Base-by-base conservation (phyloP, 192 early-diverging fungal species). In the Phycomyces nitens region DNA sequence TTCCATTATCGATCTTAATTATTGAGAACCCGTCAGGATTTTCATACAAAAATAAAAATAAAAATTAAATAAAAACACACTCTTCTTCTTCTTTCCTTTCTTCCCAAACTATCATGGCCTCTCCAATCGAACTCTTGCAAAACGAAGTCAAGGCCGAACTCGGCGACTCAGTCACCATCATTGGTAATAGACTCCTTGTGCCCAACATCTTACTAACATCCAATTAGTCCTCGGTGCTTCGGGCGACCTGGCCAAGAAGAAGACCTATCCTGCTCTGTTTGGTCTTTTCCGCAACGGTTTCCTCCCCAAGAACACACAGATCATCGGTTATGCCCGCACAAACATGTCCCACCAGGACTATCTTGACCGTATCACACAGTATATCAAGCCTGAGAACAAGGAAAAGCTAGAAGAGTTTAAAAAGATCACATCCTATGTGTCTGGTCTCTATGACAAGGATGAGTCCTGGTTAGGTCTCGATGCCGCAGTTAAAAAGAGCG, bases 181-280 rank as follows among this genome's bases (percentile, higher is more conserved):
- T 75, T 49, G 73, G 73, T 69, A 65, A 50, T 44, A 50, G 3
- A 50, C 20, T 14, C n/a, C 5, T 9, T 12, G 10, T 1, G 39
- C 26, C 22, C 22, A 34, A 20, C 24, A 16, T 49, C 5, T 57
- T 57, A 34, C 15, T 15, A n/a, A n/a, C n/a, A n/a, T n/a, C n/a
- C n/a, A n/a, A n/a, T n/a, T n/a, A 81, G 89, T 92, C 22, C 82
- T 92, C 52, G 91, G 91, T 40, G 91, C 91, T 38, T 89, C 86
- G 3, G 94, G 94, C 58, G 95, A 97, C 73, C 81, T 97, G 66
- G 95, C 95, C 56, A 94, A 93, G 80, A 97, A 97, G 61, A 96
- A 95, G 84, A 97, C 93, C 16, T 97, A 88, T 74, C 95, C 95
- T 16, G 94, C 94, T 5, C 83, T 97, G 26, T 97, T 93, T 68